phyloP scores from a whole-genome alignment of 2,329 filamentous ascomycete species.

The Penicillium thymicola region DNA sequence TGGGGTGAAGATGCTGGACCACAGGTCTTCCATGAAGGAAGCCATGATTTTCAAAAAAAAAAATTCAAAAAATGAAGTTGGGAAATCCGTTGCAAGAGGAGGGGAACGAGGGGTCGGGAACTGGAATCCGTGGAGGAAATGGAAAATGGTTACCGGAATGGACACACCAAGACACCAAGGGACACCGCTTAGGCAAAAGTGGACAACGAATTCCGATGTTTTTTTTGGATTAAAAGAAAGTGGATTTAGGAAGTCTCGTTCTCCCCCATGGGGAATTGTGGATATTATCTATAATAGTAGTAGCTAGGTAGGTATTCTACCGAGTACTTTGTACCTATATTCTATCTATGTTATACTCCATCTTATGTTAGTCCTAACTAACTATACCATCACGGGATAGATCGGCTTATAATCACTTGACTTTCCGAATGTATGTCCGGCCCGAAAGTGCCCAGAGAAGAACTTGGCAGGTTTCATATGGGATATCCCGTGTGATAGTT shows the following conservation, averaged over 20 bases:
- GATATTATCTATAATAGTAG: background rate
- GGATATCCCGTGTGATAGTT: background rate
- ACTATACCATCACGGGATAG: background rate
- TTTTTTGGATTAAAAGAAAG: background rate
- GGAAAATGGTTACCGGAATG: conserved; percentile 5
- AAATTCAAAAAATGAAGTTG: conserved; percentile 1
- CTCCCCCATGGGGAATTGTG: background rate
- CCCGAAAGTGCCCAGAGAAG: background rate
- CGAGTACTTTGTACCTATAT: too few species aligned
- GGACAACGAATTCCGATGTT: conserved; percentile 3
- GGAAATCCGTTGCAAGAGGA: conserved; percentile 13
- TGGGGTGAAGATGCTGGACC: conserved; percentile 89
- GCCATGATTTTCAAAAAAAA: conserved; percentile 33
- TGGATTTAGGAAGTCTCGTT: background rate
- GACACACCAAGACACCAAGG: background rate
- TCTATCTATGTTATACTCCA: too few species aligned
- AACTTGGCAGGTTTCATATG: background rate
- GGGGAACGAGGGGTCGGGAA: conserved; percentile 16
- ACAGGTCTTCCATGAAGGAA: conserved; percentile 69
- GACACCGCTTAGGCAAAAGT: background rate
- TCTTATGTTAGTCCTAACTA: too few species aligned
- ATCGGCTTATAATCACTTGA: background rate
- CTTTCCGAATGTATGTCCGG: background rate
- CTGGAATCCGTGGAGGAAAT: conserved; percentile 17
- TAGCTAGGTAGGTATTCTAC: too few species aligned